Evolutionary conservation across 2,329 filamentous ascomycete genomes (phyloP).

Genomic region (Lasiodiplodia sp.): DNA sequence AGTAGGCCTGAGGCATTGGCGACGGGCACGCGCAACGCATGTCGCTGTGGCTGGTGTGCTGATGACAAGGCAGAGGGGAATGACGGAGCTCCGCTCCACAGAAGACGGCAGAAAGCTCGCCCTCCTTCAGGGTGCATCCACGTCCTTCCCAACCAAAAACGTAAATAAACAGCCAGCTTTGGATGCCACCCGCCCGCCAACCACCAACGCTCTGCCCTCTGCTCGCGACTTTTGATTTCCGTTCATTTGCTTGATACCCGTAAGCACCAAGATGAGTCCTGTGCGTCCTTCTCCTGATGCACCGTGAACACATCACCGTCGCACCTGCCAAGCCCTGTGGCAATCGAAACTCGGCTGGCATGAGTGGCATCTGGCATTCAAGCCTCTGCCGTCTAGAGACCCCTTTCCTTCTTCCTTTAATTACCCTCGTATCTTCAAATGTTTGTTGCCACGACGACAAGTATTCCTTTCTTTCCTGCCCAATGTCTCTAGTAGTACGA

Average conservation of each 20-base stretch:
- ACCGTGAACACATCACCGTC: not conserved
- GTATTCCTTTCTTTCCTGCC: not conserved
- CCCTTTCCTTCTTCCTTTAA: no score
- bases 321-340: conserved; percentile 12
- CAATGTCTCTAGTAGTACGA: not conserved
- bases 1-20: conserved; percentile 4
- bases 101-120: conserved; percentile 14
- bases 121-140: not conserved
- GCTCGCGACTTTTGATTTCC: not conserved
- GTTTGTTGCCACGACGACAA: not conserved
- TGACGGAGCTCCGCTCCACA: conserved; percentile 20
- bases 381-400: not conserved
- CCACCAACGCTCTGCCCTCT: not conserved
- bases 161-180: not conserved
- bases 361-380: not conserved
- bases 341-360: not conserved
- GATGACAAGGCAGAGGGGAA: conserved; percentile 23
- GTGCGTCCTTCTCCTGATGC: not conserved
- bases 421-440: not conserved
- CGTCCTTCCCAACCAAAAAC: not conserved
- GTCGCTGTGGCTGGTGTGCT: conserved; percentile 17
- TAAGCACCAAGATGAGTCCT: not conserved
- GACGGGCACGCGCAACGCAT: conserved; percentile 12
- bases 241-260: not conserved
- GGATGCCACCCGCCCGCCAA: not conserved